Evolutionary conservation across 768 basidiomycete species (phyloP).

Genomic region (Boletus vinaceobasis): DNA sequence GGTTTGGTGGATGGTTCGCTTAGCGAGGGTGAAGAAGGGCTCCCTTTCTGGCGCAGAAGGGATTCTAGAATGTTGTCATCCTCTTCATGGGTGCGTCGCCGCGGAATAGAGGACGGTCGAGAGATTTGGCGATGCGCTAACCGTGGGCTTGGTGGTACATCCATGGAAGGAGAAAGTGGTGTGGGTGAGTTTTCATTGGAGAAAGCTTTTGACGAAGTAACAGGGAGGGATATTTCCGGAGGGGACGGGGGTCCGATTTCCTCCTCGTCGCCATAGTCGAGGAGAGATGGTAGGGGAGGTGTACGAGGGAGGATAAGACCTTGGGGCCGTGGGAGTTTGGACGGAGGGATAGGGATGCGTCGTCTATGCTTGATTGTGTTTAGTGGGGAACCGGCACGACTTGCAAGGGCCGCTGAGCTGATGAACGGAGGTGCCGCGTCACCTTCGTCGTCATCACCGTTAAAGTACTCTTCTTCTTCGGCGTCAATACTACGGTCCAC

Average conservation of each 20-base stretch:
- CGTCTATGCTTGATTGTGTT: conserved; percentile 58
- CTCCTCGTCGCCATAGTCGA: conserved; percentile 74
- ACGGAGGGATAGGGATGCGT: conserved; percentile 41
- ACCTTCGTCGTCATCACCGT: conserved; percentile 78
- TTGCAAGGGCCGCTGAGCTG: conserved; percentile 24
- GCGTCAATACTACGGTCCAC: conserved; percentile 53
- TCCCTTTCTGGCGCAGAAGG: conserved; percentile 39
- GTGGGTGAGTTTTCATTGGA: conserved; percentile 18
- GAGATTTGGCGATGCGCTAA: conserved; percentile 37
- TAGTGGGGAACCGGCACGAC: conserved; percentile 30
- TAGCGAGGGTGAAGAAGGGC: conserved; percentile 38
- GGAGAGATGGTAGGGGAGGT: conserved; percentile 56
- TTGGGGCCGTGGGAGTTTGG: conserved; percentile 48
- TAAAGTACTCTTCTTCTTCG: conserved; percentile 94
- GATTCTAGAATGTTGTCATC: conserved; percentile 57
- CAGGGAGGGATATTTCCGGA: conserved; percentile 10
- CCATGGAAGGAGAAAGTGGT: conserved; percentile 33
- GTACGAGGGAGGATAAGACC: conserved; percentile 40
- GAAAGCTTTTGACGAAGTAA: conserved; percentile 10
- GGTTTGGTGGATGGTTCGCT: conserved; percentile 26
- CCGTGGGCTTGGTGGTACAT: conserved; percentile 38
- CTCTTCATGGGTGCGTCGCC: conserved; percentile 44
- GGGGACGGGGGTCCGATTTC: conserved; percentile 23
- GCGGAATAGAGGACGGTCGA: conserved; percentile 43
- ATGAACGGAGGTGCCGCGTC: conserved; percentile 38